Percentiles rank a stretch among this genome's conserved stretches.
Conservation (phyloP, 2,329 filamentous ascomycete genomes). For the Colletotrichum siamense region DNA sequence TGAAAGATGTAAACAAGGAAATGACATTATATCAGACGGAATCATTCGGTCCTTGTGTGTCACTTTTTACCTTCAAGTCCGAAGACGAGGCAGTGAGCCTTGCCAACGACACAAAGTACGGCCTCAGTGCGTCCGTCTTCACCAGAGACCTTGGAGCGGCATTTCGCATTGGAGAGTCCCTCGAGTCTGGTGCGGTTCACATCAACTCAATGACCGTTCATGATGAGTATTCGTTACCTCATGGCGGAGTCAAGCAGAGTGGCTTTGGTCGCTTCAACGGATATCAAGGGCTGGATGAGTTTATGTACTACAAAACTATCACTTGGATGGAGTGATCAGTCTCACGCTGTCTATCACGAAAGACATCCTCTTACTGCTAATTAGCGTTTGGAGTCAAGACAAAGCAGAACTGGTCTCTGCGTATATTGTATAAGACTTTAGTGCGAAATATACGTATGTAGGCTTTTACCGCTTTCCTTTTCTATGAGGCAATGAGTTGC, state of each 20-base stretch:
- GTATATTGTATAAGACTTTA: not conserved
- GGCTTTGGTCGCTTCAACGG: not conserved
- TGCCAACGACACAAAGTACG: not conserved
- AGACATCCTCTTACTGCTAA: not conserved
- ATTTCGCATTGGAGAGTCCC: not conserved
- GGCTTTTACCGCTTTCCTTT: not conserved
- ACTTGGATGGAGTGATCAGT: not conserved
- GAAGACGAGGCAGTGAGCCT: not conserved
- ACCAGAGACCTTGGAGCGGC: not conserved
- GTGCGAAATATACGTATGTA: not conserved
- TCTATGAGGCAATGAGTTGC: not conserved
- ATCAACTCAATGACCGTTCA: not conserved
- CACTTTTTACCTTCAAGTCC: not conserved
- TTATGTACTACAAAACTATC: not conserved
- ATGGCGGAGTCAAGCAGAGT: not conserved
- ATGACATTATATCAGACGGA: not conserved
- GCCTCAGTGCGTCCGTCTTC: not conserved
- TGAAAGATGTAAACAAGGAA: not conserved
- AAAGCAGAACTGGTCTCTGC: too few species aligned
- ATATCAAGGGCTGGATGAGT: not conserved
- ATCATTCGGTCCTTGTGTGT: not conserved
- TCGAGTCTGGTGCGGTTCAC: not conserved
- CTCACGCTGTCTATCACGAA: not conserved
- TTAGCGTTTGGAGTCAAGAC: not conserved
- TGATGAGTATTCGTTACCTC: not conserved